Evolutionary conservation across 1,284 basidiomycete genomes (phyloP), one percentile per base, ranked within the genome.

Genomic region (Clitocybe nebularis): DNA sequence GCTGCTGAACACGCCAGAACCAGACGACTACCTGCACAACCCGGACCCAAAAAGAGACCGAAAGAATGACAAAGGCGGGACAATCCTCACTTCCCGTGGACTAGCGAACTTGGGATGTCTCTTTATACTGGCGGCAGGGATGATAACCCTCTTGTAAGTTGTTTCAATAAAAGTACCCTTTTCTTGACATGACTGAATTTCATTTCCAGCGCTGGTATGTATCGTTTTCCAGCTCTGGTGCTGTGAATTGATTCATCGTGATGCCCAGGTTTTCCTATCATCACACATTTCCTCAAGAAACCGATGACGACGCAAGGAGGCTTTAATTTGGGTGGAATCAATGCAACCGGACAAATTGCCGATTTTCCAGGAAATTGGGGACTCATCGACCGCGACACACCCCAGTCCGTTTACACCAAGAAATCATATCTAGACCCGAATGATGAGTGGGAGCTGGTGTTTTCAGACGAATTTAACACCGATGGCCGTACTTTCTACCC

Each of bases 241-340:
- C 39, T 57, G 13, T 23, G 23, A 20, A 11, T 22, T 19, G 23
- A 25, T 17, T 21, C 14, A 36, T 26, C 32, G 36, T 23, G 2
- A 35, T 41, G 26, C 16, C 17, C 29, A 67, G 68, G 66, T 24
- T 69, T 60, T 41, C 68, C 68, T 0, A 53, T 69, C 16, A 39
- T 66, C 3, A 55, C 59, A 2, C 62, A 67, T 45, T 65, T 66
- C 42, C 54, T 54, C 19, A 47, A 49, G 5, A 57, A 47, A 20
- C 47, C 47, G 28, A 61, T 62, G 36, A 56, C 64, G 3, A 66
- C 51, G 14, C 66, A 68, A 49, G 64, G 78, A 17, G 84, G 77
- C 2, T 87, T 81, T 62, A 88, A 88, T 55, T 60, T 90, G 28
- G 89, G 88, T 17, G 88, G 87, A 16, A 82, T 72, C 32, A 89